A percentile compares a stretch with the other conserved stretches of the same genome.
These are phyloP conservation scores for Suillus variegatus DNA, from an alignment of 768 basidiomycete species.

Conservation along the genomic window DNA sequence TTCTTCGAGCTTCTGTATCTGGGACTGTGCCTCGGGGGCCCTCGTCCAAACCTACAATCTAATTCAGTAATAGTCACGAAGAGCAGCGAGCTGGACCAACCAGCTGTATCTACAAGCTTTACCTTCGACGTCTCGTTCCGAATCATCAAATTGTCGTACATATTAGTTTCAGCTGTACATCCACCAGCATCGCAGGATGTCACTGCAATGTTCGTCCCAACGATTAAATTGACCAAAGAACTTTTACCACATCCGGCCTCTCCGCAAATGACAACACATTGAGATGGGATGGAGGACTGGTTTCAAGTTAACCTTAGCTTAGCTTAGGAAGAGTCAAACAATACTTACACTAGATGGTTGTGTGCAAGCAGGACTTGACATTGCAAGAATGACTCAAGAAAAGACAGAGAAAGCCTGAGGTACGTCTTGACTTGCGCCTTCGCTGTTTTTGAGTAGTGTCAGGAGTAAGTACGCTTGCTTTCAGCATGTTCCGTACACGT, in stretches of 20 bases:
- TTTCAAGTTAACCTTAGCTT: neutral
- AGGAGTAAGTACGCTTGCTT: neutral
- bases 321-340: neutral
- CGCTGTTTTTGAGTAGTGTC: neutral
- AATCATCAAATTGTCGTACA: neutral
- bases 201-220: slow-evolving; percentile 14
- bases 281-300: too few relatives aligned
- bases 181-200: neutral
- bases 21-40: neutral
- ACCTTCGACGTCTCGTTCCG: neutral
- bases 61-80: neutral
- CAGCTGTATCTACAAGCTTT: neutral
- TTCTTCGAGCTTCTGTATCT: neutral
- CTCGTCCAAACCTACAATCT: neutral
- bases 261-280: neutral
- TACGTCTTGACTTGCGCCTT: neutral
- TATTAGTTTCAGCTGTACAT: neutral
- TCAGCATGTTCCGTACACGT: neutral
- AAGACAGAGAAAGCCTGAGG: neutral
- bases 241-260: slow-evolving; percentile 3
- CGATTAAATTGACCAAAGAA: slow-evolving; percentile 4
- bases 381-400: neutral
- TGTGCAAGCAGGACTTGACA: neutral
- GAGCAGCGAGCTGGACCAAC: neutral
- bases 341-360: neutral